Evolutionary conservation across 2,329 filamentous ascomycete genomes (phyloP).

Genomic region (Nemania serpens): DNA sequence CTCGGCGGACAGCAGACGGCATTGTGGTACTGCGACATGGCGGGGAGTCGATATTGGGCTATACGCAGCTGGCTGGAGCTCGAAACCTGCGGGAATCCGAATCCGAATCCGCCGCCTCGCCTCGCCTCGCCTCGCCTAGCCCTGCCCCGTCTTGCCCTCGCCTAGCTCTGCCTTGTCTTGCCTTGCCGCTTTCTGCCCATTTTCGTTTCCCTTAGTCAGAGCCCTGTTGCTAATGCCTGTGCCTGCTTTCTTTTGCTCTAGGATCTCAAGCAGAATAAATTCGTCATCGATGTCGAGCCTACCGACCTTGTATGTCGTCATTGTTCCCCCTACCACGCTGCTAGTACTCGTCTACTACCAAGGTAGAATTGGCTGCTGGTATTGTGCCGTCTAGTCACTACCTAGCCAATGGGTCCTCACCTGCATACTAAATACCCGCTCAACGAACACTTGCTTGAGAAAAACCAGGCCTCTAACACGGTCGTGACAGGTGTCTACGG

Average conservation of each 20-base stretch:
- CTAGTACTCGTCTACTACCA: too few relatives aligned
- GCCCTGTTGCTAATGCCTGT: constrained; percentile 11
- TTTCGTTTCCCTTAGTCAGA: not conserved
- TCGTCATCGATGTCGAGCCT: constrained; percentile 92
- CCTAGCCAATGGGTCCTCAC: too few relatives aligned
- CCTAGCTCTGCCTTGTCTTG: constrained; percentile 10
- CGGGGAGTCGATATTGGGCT: constrained; percentile 27
- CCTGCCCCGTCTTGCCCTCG: constrained; percentile 5
- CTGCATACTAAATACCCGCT: constrained; percentile 8
- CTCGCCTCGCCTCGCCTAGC: constrained; percentile 15
- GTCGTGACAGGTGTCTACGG: constrained; percentile 71
- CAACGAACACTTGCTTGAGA: constrained; percentile 7
- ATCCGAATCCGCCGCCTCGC: too few relatives aligned
- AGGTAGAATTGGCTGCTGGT: constrained; percentile 12
- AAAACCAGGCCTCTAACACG: constrained; percentile 30
- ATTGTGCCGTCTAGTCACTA: constrained; percentile 12
- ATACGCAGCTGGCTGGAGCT: constrained; percentile 27
- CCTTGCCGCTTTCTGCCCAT: not conserved
- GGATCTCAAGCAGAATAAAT: constrained; percentile 99
- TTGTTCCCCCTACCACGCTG: constrained; percentile 26
- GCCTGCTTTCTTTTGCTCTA: constrained; percentile 43
- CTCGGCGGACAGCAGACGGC: too few relatives aligned
- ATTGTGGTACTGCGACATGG: not conserved
- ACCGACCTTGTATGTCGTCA: constrained; percentile 78
- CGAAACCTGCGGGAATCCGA: constrained; percentile 22